These are phyloP conservation scores for Daldinia bambusicola DNA, from an alignment of 495 filamentous ascomycete species.

Conservation along the genomic window DNA sequence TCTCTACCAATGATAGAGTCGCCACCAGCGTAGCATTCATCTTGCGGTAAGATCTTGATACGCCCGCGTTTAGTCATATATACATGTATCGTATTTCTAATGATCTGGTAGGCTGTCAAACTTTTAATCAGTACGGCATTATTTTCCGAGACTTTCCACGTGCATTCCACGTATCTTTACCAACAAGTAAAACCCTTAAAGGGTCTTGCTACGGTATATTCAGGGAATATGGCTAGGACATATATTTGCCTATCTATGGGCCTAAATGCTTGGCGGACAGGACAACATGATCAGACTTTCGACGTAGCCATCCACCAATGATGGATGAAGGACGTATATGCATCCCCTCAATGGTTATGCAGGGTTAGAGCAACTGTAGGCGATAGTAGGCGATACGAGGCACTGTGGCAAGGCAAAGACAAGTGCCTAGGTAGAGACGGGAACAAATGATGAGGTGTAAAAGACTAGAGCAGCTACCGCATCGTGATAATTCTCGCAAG, in stretches of 20 bases:
- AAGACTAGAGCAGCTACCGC: slow-evolving; percentile 11
- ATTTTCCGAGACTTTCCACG: not conserved
- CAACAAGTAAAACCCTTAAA: not conserved
- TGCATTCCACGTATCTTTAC: not conserved
- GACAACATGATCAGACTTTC: slow-evolving; percentile 1
- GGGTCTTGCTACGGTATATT: not conserved
- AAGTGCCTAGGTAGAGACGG: not conserved
- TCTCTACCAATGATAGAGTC: not conserved
- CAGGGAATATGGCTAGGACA: not conserved
- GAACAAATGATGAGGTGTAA: slow-evolving; percentile 13
- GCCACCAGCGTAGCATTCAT: not conserved
- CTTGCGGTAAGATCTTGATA: not conserved
- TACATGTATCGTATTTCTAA: not conserved
- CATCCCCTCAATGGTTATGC: slow-evolving; percentile 8
- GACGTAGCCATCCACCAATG: slow-evolving; percentile 4
- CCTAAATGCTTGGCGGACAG: slow-evolving; percentile 1
- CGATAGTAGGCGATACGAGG: slow-evolving; percentile 17
- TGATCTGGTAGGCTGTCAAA: not conserved
- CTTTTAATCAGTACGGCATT: not conserved
- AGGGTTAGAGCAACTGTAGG: slow-evolving; percentile 3
- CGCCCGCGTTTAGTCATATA: not conserved
- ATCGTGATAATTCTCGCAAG: slow-evolving; percentile 17
- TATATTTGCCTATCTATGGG: not conserved
- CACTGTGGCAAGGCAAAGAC: slow-evolving; percentile 23
- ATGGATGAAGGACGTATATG: slow-evolving; percentile 11